phyloP scores from a whole-genome alignment of 2,329 filamentous ascomycete species.

The Westerdykella sp. region DNA sequence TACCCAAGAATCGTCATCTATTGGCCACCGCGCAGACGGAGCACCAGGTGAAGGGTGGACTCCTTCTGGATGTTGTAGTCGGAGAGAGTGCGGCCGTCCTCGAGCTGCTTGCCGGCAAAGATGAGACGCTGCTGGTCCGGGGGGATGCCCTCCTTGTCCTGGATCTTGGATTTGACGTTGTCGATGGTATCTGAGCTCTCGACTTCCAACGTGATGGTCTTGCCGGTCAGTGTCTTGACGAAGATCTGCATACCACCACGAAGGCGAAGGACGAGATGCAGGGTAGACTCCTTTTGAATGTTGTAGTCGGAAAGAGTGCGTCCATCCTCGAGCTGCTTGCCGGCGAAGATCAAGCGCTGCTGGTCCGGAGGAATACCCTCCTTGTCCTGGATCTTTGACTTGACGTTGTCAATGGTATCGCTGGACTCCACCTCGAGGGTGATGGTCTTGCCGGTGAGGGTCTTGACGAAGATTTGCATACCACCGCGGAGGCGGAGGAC shows the following conservation, averaged over 20 bases:
- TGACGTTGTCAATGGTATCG: conserved; percentile 39
- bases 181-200: conserved; percentile 81
- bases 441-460: conserved; percentile 53
- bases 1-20: conserved; percentile 30
- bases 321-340: conserved; percentile 54
- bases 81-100: conserved; percentile 82
- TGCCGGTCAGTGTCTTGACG: conserved; percentile 55
- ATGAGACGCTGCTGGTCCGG: conserved; percentile 95
- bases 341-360: conserved; percentile 54
- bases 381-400: conserved; percentile 51
- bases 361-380: conserved; percentile 55
- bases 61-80: conserved; percentile 98
- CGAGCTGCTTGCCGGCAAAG: conserved; percentile 92
- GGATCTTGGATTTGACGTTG: conserved; percentile 95
- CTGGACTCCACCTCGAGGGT: conserved; percentile 38
- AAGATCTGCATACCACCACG: conserved; percentile 61
- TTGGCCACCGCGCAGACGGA: conserved; percentile 53
- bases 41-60: conserved; percentile 66
- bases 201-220: conserved; percentile 62
- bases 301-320: conserved; percentile 52
- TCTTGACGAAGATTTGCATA: conserved; percentile 60
- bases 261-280: conserved; percentile 70
- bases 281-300: conserved; percentile 58
- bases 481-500: conserved; percentile 66
- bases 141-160: conserved; percentile 95